Evolutionary conservation across 2,329 filamentous ascomycete species (phyloP), one percentile per base, ranked within the genome.

Genomic region (Colletotrichum neosansevieriae): DNA sequence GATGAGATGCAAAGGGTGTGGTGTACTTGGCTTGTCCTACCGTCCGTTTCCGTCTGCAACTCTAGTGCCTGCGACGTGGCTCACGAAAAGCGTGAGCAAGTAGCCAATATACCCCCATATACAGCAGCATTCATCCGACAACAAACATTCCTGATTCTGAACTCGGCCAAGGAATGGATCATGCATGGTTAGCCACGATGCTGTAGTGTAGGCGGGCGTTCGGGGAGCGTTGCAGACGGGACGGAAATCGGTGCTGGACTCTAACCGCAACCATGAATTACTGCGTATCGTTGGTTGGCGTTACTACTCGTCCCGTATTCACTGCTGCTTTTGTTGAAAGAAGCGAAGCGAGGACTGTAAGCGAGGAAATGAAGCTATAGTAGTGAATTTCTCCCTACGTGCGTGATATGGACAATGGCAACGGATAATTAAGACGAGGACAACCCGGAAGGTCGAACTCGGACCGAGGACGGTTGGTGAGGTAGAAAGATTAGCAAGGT

Each of bases 21-120:
- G 44, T 67, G 59, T 59, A 32, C 57, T 58, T 63, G 17, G 64
- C 21, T 21, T 63, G 58, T 57, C 42, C 24, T 51, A 32, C 50
- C 19, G 45, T 64, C 53, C 60, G 59, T 58, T 67, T 64, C 64
- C 64, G 64, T 58, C 60, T 15, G 17, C 13, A 19, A 24, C 21
- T 29, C 32, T 40, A 24, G 21, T 45, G 45, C 65, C 51, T 54
- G 47, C 47, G 38, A 53, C 40, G 38, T 47, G 45, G 49, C n/a
- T 45, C 11, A 24, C 32, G 40, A 34, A 24, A 24, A 38, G 38
- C 36, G 34, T 51, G 45, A 38, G 34, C 34, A 38, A 4, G 34
- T 38, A 24, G 24, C 24, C 24, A 24, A 24, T 4, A 5, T 24
- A 24, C 24, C 24, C 24, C 24, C 3, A 24, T 4, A 24, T 24